phyloP scores from a whole-genome alignment of 2,329 filamentous ascomycete species.

The Thermomyces lanuginosus region DNA sequence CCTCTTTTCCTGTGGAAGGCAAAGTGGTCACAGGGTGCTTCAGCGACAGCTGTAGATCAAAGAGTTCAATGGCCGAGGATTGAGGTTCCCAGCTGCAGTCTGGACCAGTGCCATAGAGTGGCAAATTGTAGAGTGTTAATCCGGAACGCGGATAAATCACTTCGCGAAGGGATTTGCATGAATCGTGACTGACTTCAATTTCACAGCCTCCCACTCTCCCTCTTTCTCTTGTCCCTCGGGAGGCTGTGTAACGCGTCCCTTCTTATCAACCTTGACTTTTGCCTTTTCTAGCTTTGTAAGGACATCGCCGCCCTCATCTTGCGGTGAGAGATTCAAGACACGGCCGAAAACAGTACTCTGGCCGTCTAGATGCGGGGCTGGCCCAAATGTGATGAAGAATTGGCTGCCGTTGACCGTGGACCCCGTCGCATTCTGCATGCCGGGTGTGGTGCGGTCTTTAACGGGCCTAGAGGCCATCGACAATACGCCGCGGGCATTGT shows the following conservation, averaged over 20 bases:
- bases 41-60: no score
- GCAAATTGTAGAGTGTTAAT: no score
- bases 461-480: conserved; percentile 42
- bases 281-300: conserved; percentile 39
- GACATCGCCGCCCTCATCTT: conserved; percentile 30
- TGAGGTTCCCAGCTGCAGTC: no score
- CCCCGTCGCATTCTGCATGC: conserved; percentile 26
- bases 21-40: no score
- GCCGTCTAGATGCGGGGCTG: conserved; percentile 47
- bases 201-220: conserved; percentile 32
- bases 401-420: conserved; percentile 39
- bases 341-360: conserved; percentile 52
- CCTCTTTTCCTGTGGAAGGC: no score
- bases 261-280: conserved; percentile 46
- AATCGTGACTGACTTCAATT: conserved; percentile 41
- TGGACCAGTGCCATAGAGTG: no score
- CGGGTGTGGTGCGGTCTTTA: conserved; percentile 30
- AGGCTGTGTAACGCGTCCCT: conserved; percentile 37
- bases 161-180: conserved; percentile 51
- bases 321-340: conserved; percentile 31
- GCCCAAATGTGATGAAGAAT: conserved; percentile 47
- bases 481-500: conserved; percentile 41
- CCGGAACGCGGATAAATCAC: no score
- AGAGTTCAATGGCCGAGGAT: no score
- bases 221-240: conserved; percentile 21